Conservation (phyloP, 1,284 basidiomycete species). For the Papiliotrema fonsecae region DNA sequence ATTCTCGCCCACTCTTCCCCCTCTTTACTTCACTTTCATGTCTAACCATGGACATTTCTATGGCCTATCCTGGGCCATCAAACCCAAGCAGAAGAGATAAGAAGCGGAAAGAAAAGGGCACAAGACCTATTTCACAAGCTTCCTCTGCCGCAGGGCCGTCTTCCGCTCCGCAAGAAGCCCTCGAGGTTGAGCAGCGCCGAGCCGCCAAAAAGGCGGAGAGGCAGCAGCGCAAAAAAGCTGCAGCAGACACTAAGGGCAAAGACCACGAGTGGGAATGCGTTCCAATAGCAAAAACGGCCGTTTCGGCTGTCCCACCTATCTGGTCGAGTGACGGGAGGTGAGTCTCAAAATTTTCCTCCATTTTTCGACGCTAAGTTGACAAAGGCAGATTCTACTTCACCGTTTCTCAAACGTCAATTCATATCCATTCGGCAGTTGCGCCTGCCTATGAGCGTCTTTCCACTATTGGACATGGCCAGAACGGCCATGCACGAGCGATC, state of each 20-base stretch:
- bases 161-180: slow-evolving; percentile 3
- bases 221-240: not conserved
- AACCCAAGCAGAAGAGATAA: not conserved
- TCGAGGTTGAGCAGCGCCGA: slow-evolving; percentile 3
- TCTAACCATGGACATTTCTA: no score
- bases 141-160: not conserved
- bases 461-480: slow-evolving; percentile 54
- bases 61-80: not conserved
- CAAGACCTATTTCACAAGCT: no score
- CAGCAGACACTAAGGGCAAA: not conserved
- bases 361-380: slow-evolving; percentile 13
- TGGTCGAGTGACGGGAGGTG: slow-evolving; percentile 84
- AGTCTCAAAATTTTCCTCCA: slow-evolving; percentile 33
- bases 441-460: slow-evolving; percentile 67
- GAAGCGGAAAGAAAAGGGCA: slow-evolving; percentile 5
- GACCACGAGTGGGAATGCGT: slow-evolving; percentile 32
- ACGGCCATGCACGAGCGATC: slow-evolving; percentile 56
- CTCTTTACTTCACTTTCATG: not conserved
- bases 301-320: slow-evolving; percentile 63
- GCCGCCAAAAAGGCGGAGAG: slow-evolving; percentile 1
- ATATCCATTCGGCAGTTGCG: slow-evolving; percentile 71
- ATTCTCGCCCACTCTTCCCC: not conserved
- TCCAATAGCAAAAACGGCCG: slow-evolving; percentile 61
- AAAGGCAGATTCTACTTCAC: slow-evolving; percentile 71
- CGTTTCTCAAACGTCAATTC: slow-evolving; percentile 67